phyloP scores from a whole-genome alignment of 1,284 basidiomycete species.

The Coniferiporia weirii region DNA sequence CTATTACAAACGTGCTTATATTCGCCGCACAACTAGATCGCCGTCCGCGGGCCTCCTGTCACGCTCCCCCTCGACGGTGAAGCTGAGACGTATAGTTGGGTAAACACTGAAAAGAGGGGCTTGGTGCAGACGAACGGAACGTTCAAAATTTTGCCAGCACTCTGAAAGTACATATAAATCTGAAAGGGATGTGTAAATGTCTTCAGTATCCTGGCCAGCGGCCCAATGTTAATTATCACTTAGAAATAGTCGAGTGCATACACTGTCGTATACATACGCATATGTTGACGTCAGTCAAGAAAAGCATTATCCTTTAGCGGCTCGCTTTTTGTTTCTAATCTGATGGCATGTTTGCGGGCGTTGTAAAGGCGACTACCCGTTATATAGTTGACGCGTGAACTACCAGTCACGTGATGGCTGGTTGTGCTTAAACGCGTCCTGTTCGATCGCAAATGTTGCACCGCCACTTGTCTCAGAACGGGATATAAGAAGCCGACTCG shows the following conservation, averaged over 20 bases:
- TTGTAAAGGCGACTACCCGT: no score
- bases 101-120: conserved; percentile 40
- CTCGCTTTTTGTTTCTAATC: neutral
- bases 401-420: neutral
- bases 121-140: conserved; percentile 58
- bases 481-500: neutral
- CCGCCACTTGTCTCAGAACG: neutral
- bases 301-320: no score
- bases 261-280: no score
- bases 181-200: neutral
- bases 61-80: conserved; percentile 43
- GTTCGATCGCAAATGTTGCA: conserved; percentile 6
- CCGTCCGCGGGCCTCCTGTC: conserved; percentile 43
- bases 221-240: no score
- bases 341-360: neutral
- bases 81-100: conserved; percentile 46
- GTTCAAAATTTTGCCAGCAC: conserved; percentile 36
- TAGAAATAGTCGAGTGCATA: no score
- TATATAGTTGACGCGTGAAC: neutral
- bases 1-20: conserved; percentile 20
- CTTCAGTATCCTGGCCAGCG: neutral
- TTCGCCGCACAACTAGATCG: conserved; percentile 30
- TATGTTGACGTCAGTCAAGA: no score
- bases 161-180: neutral
- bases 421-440: neutral